A percentile compares a stretch with the other conserved stretches of the same genome.
Evolutionary conservation across 2,329 filamentous ascomycete genomes (phyloP).

Genomic region (Furcasterigmium furcatum): DNA sequence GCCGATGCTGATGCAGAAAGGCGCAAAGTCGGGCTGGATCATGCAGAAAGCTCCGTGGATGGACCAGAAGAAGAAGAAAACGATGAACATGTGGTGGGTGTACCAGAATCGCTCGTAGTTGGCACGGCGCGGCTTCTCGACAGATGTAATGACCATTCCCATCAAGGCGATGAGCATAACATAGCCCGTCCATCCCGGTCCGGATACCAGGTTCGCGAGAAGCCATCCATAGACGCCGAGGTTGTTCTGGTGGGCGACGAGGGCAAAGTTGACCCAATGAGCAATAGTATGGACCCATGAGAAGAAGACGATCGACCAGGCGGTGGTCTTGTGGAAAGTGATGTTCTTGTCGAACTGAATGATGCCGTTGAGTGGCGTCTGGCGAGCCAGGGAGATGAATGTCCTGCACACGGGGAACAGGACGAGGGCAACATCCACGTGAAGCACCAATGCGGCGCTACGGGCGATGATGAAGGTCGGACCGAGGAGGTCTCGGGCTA

Average conservation of each 20-base stretch:
- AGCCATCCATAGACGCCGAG: conserved; percentile 77
- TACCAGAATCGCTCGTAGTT: conserved; percentile 93
- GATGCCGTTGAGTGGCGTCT: conserved; percentile 80
- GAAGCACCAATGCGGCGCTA: conserved; percentile 71
- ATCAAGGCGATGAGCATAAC: conserved; percentile 78
- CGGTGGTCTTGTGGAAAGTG: conserved; percentile 80
- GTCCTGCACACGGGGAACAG: conserved; percentile 82
- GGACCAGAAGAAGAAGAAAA: conserved; percentile 92
- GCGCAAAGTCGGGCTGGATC: conserved; percentile 80
- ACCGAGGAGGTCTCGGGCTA: conserved; percentile 66
- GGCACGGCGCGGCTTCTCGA: conserved; percentile 73
- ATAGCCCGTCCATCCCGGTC: conserved; percentile 83
- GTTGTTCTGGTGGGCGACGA: conserved; percentile 70
- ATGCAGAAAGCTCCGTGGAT: conserved; percentile 87
- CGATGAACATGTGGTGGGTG: conserved; percentile 81
- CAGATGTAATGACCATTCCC: conserved; percentile 73
- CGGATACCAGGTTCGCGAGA: conserved; percentile 72
- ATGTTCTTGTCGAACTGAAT: conserved; percentile 90
- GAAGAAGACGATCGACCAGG: conserved; percentile 87
- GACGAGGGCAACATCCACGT: conserved; percentile 78
- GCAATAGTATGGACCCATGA: conserved; percentile 83
- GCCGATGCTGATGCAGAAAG: conserved; percentile 70
- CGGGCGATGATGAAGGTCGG: conserved; percentile 75
- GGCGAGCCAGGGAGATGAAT: conserved; percentile 75
- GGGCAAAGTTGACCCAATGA: conserved; percentile 84